Conservation (phyloP, 768 basidiomycete species). For the Sporobolomyces pararoseus region DNA sequence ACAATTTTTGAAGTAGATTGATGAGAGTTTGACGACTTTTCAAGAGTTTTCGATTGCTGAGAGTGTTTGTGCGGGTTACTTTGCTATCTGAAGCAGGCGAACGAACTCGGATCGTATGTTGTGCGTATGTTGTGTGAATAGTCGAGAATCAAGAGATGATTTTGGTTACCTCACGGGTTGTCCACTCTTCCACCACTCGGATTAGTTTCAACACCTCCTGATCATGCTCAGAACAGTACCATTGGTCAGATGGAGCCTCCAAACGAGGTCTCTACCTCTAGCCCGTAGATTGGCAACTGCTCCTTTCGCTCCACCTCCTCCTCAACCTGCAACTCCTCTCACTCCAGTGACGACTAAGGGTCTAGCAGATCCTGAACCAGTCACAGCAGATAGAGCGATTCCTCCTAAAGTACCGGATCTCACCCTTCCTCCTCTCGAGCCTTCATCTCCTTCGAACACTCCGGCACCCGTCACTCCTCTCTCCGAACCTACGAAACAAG, state of each 20-base stretch:
- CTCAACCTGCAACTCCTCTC: neutral
- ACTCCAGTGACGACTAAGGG: constrained; percentile 10
- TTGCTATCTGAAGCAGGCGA: neutral
- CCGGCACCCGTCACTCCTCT: constrained; percentile 5
- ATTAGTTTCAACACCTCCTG: neutral
- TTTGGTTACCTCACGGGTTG: too few species aligned
- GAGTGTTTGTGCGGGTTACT: too few species aligned
- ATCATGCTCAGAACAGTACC: constrained; percentile 11
- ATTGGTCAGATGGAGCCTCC: neutral
- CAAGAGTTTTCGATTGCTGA: too few species aligned
- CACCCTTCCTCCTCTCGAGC: constrained; percentile 8
- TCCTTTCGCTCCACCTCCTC: constrained; percentile 9
- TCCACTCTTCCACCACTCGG: too few species aligned
- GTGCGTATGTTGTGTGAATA: neutral
- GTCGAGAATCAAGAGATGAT: neutral
- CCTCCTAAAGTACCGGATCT: constrained; percentile 3
- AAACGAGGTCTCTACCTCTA: neutral
- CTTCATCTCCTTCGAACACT: neutral
- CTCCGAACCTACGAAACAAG: neutral
- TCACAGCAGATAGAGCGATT: neutral
- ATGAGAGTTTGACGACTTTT: too few species aligned
- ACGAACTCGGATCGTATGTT: neutral
- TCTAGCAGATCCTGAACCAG: constrained; percentile 5
- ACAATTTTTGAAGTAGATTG: too few species aligned
- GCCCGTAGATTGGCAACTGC: constrained; percentile 9